Evolutionary conservation across 805 yeast genomes (phyloP).

Genomic region (Diddensiella caesifluorescens): DNA sequence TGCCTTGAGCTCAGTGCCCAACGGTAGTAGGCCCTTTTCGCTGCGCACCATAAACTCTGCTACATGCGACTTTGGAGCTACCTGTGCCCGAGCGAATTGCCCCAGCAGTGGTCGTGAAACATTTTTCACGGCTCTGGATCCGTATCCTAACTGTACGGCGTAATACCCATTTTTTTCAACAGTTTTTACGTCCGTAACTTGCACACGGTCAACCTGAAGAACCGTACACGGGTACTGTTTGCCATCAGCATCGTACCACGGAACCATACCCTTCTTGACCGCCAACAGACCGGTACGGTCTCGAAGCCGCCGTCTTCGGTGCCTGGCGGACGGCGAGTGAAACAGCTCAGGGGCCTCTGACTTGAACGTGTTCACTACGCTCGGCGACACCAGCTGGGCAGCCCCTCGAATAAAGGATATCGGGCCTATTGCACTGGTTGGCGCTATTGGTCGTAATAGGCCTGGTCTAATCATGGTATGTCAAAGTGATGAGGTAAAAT

Average conservation of each 20-base stretch:
- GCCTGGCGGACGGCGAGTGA: conserved; percentile 65
- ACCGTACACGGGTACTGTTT: conserved; percentile 77
- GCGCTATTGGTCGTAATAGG: too few relatives aligned
- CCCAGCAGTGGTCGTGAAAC: conserved; percentile 64
- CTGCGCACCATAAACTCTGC: conserved; percentile 76
- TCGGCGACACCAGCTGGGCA: conserved; percentile 32
- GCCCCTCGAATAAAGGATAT: conserved; percentile 11
- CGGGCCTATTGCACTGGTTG: too few relatives aligned
- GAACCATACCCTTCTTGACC: conserved; percentile 83
- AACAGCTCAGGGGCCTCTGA: conserved; percentile 48
- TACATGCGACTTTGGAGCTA: conserved; percentile 73
- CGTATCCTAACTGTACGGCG: conserved; percentile 85
- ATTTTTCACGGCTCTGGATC: conserved; percentile 58
- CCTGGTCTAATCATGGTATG: too few relatives aligned
- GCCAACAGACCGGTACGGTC: conserved; percentile 81
- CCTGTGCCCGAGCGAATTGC: conserved; percentile 70
- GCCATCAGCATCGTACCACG: conserved; percentile 70
- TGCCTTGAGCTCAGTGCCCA: conserved; percentile 75
- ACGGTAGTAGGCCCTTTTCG: conserved; percentile 58
- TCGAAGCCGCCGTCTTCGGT: conserved; percentile 66
- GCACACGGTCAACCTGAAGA: conserved; percentile 79
- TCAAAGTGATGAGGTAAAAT: too few relatives aligned
- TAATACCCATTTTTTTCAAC: conserved; percentile 68
- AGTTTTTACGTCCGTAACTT: conserved; percentile 72
- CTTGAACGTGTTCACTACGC: conserved; percentile 27